Base-by-base conservation (phyloP, 2,329 filamentous ascomycete genomes). In the Penicillium sp. region DNA sequence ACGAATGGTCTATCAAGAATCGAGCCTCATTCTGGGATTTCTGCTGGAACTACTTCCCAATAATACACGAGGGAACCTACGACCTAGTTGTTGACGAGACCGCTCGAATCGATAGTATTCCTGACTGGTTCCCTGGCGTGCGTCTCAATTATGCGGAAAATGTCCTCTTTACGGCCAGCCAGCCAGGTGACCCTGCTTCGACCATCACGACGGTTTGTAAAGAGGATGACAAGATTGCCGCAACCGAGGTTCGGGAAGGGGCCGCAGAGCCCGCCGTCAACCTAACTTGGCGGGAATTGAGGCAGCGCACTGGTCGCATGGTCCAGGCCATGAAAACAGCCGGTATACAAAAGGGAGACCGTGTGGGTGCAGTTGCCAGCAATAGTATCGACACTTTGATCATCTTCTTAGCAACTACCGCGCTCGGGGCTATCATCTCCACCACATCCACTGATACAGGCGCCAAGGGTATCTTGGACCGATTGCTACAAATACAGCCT, bases 401-500 rank as follows among this genome's bases (percentile, higher is more conserved):
- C 2, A 82, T 91, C 1, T 88, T 89, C 64, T 75, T 90, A 52
- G 90, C 88, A 0, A 80, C 84, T 0, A 82, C 82, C 1, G 85
- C 87, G 69, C 64, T 94, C 1, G 91, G 91, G 0, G 90, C 80
- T 0, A 68, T 95, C 1, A 93, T 94, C 67, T 89, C 84, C 59
- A 88, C 84, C 42, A 87, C 83, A 46, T 89, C 86, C 6, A 93
- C 90, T 0, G 90, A 95, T 70, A 94, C 94, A 86, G 90, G 90
- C 0, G 85, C 87, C 13, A 85, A 86, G 56, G 90, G 90, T 0
- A 82, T 95, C 17, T 63, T 95, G 61, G 89, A 94, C 70, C 78
- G 90, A 29, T 78, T 89, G 20, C 73, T 85, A 43, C 90, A 94
- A 75, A 85, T 94, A 54, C 80, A 86, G 59, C 90, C 91, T 3